Percentiles rank a stretch among this genome's conserved stretches.
Evolutionary conservation across 257 asterid genomes (phyloP).

Genomic region (Eustoma russellianum): DNA sequence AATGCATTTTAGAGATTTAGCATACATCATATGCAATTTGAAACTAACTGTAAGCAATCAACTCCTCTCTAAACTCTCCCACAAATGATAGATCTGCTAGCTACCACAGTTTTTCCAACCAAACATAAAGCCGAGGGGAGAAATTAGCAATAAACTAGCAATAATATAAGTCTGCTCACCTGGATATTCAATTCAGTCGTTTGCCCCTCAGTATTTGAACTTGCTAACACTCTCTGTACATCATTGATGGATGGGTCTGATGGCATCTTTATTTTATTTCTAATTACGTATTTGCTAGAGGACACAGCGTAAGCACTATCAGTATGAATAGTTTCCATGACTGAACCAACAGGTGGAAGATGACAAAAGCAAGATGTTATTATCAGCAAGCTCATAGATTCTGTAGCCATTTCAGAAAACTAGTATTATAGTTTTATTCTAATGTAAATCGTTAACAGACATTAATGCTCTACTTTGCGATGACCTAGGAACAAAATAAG

Average conservation of each 20-base stretch:
- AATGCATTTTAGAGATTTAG: neutral
- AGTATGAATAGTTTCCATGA: slow-evolving; percentile 87
- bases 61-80: neutral
- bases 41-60: neutral
- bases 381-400: neutral
- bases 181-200: slow-evolving; percentile 19
- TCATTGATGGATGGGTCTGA: slow-evolving; percentile 23
- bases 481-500: neutral
- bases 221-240: slow-evolving; percentile 20
- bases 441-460: too few relatives aligned
- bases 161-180: slow-evolving; percentile 25
- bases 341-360: slow-evolving; percentile 50
- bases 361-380: slow-evolving; percentile 1
- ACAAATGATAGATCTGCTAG: neutral
- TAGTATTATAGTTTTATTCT: too few relatives aligned
- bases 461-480: too few relatives aligned
- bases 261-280: slow-evolving; percentile 24
- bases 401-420: too few relatives aligned
- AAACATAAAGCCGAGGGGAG: neutral
- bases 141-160: neutral
- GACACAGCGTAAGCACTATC: slow-evolving; percentile 65
- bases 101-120: neutral
- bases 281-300: slow-evolving; percentile 24
- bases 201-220: slow-evolving; percentile 33
- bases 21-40: neutral